phyloP scores from a whole-genome alignment of 805 yeast genomes.

The Wickerhamomyces ciferrii region DNA sequence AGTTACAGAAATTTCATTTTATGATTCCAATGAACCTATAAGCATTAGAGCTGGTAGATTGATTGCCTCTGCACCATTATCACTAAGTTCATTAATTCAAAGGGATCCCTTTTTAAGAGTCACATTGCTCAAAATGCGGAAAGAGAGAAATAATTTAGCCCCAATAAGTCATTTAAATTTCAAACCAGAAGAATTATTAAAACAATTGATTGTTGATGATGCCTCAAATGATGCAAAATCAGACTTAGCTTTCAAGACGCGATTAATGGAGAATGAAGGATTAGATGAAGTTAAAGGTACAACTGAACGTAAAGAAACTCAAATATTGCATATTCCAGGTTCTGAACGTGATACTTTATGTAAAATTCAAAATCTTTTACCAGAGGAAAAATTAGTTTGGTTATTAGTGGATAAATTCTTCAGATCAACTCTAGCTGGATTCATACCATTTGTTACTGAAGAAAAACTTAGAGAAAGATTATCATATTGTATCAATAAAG shows the following conservation, averaged over 20 bases:
- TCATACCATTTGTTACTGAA: conserved; percentile 23
- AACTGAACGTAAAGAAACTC: conserved; percentile 8
- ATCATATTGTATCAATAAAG: conserved; percentile 5
- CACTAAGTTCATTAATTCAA: conserved; percentile 21
- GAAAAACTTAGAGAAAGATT: conserved; percentile 9
- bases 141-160: conserved; percentile 19
- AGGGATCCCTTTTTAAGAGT: conserved; percentile 26
- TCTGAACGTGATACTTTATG: conserved; percentile 16
- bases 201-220: conserved; percentile 16
- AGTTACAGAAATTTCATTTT: conserved; percentile 20
- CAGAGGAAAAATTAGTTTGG: conserved; percentile 18
- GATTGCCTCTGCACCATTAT: conserved; percentile 26
- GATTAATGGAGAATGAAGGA: conserved; percentile 32
- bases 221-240: conserved; percentile 6
- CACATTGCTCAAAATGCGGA: conserved; percentile 18
- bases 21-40: conserved; percentile 23
- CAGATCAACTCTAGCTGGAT: conserved; percentile 11
- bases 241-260: conserved; percentile 25
- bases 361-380: conserved; percentile 16
- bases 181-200: conserved; percentile 10
- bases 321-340: conserved; percentile 7
- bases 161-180: conserved; percentile 4
- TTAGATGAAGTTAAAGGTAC: conserved; percentile 26
- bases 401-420: conserved; percentile 17
- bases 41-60: conserved; percentile 26